These are phyloP conservation scores for Neurospora crassa DNA, from an alignment of 2,329 filamentous ascomycete genomes.

Conservation along the genomic window DNA sequence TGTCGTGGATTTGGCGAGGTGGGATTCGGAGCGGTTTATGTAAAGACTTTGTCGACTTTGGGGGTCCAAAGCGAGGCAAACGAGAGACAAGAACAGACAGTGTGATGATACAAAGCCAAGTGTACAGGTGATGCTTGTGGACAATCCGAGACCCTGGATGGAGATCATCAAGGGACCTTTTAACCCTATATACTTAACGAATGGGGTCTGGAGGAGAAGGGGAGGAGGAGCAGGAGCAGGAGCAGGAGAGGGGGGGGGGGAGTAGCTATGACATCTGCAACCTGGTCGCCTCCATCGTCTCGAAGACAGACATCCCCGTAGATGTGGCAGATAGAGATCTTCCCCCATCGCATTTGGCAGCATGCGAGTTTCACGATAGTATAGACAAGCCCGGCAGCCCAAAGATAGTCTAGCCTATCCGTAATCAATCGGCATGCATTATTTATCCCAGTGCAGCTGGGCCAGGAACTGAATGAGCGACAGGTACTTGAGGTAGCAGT, in stretches of 20 bases:
- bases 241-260: no score
- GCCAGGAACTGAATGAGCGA: background rate
- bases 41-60: background rate
- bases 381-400: background rate
- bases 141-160: background rate
- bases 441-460: background rate
- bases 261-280: background rate
- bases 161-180: constrained; percentile 1
- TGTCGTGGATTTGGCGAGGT: background rate
- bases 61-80: background rate
- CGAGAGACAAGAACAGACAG: background rate
- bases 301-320: background rate
- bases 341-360: constrained; percentile 8
- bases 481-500: background rate
- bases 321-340: constrained; percentile 9
- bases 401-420: background rate
- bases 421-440: background rate
- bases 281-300: background rate
- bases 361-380: constrained; percentile 2
- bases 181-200: constrained; percentile 8
- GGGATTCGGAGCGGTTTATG: background rate
- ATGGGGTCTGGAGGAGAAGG: background rate
- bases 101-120: background rate
- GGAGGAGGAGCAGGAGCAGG: background rate
- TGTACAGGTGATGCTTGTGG: no score